Conservation (phyloP, 2,329 filamentous ascomycete species). For the Neopestalotiopsis sp. region DNA sequence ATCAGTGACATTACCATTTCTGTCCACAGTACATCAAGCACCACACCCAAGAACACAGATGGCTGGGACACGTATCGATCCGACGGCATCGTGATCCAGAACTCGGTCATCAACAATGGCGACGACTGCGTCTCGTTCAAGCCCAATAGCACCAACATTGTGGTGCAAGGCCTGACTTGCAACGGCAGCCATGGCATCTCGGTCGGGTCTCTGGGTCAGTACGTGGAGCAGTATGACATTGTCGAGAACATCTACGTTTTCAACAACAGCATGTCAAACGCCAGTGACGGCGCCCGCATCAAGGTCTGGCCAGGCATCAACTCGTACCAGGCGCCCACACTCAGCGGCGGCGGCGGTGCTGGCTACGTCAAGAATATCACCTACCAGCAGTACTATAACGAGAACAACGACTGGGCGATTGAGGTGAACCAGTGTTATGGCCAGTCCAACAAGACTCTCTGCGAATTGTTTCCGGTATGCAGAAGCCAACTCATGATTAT, state of each 20-base stretch:
- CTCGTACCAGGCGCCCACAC: constrained; percentile 60
- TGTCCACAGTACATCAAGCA: constrained; percentile 50
- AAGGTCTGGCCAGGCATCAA: constrained; percentile 72
- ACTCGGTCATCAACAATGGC: constrained; percentile 67
- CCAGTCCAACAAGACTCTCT: constrained; percentile 36
- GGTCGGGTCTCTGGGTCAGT: constrained; percentile 75
- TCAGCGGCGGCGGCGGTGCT: constrained; percentile 66
- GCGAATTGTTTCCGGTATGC: constrained; percentile 40
- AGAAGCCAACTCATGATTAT: too few species aligned
- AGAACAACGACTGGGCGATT: constrained; percentile 69
- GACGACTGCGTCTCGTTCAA: constrained; percentile 79
- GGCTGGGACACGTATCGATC: constrained; percentile 69
- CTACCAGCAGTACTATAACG: constrained; percentile 64
- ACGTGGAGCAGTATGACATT: constrained; percentile 65
- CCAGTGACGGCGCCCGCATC: constrained; percentile 70
- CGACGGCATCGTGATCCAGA: constrained; percentile 67
- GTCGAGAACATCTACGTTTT: constrained; percentile 72
- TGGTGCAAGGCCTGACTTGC: constrained; percentile 70
- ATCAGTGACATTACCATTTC: constrained; percentile 63
- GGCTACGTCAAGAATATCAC: constrained; percentile 71
- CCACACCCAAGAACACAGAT: constrained; percentile 67
- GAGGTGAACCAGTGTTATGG: constrained; percentile 71
- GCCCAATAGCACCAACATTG: constrained; percentile 71
- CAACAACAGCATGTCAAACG: constrained; percentile 60
- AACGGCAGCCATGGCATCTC: constrained; percentile 75